Conservation (phyloP, 192 early-diverging fungal genomes). For the Coemansia sp. region DNA sequence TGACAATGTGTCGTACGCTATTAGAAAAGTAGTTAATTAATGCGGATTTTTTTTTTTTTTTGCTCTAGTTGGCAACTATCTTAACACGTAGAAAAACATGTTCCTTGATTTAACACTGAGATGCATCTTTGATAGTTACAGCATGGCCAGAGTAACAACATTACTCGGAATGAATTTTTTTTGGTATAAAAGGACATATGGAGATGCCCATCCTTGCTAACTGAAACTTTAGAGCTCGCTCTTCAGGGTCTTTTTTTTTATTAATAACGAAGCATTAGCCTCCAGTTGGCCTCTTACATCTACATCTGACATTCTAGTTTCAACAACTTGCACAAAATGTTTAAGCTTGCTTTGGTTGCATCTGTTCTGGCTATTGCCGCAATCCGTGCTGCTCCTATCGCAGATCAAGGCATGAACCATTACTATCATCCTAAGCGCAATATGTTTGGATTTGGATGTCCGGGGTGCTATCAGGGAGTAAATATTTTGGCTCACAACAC, state of each 20-base stretch:
- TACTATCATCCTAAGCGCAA: conserved; percentile 8
- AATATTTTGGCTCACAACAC: conserved; percentile 13
- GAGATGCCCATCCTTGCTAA: not conserved
- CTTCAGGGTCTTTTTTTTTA: conserved; percentile 35
- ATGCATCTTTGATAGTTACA: conserved; percentile 12
- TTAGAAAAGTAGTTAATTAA: not conserved
- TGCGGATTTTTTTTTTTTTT: no score
- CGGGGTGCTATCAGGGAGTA: conserved; percentile 7
- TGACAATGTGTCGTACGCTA: not conserved
- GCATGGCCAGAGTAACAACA: not conserved
- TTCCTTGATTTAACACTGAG: conserved; percentile 7
- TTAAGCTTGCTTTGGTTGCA: conserved; percentile 17
- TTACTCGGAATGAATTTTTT: not conserved
- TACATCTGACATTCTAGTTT: conserved; percentile 5
- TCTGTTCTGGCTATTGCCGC: conserved; percentile 17
- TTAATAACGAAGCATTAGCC: conserved; percentile 5
- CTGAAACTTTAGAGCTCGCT: conserved; percentile 31
- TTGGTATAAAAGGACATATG: conserved; percentile 24
- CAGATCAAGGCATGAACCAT: not conserved
- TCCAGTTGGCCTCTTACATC: conserved; percentile 4
- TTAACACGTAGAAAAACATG: not conserved
- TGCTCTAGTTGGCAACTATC: not conserved
- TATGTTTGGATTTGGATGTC: conserved; percentile 16
- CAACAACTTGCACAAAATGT: conserved; percentile 17
- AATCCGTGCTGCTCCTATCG: conserved; percentile 9